phyloP scores from a whole-genome alignment of 2,329 filamentous ascomycete species.

The Monosporascus cannonballus region DNA sequence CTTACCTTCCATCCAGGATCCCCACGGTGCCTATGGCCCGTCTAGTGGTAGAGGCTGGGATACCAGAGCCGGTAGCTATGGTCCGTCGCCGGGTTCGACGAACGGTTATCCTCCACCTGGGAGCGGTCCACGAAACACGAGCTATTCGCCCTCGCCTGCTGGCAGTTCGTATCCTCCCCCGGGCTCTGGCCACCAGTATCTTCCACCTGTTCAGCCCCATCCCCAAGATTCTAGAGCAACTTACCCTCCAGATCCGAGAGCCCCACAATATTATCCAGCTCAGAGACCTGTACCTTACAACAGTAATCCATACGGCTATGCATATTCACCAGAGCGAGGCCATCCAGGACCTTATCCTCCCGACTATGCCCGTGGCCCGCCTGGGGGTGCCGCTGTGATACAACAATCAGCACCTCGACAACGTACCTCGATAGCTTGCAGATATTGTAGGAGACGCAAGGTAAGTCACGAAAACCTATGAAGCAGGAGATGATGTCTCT shows the following conservation, averaged over 20 bases:
- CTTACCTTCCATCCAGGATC: constrained; percentile 45
- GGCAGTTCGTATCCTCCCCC: constrained; percentile 18
- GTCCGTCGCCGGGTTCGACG: constrained; percentile 34
- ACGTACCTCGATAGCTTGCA: constrained; percentile 54
- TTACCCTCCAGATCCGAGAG: constrained; percentile 35
- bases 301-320: constrained; percentile 22
- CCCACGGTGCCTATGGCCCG: constrained; percentile 25
- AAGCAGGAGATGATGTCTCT: constrained; percentile 1
- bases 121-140: constrained; percentile 9
- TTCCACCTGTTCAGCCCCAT: constrained; percentile 28
- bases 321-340: constrained; percentile 26
- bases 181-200: constrained; percentile 12
- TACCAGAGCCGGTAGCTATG: constrained; percentile 31
- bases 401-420: constrained; percentile 50
- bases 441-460: constrained; percentile 57
- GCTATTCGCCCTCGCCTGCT: constrained; percentile 20
- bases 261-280: constrained; percentile 16
- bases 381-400: constrained; percentile 31
- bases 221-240: constrained; percentile 19
- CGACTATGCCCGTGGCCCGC: constrained; percentile 26
- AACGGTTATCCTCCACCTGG: constrained; percentile 40
- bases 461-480: constrained; percentile 26
- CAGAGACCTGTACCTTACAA: constrained; percentile 14
- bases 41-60: constrained; percentile 21
- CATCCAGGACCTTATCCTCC: constrained; percentile 21